Conservation (phyloP, 495 filamentous ascomycete genomes). For the Neurospora sp. region DNA sequence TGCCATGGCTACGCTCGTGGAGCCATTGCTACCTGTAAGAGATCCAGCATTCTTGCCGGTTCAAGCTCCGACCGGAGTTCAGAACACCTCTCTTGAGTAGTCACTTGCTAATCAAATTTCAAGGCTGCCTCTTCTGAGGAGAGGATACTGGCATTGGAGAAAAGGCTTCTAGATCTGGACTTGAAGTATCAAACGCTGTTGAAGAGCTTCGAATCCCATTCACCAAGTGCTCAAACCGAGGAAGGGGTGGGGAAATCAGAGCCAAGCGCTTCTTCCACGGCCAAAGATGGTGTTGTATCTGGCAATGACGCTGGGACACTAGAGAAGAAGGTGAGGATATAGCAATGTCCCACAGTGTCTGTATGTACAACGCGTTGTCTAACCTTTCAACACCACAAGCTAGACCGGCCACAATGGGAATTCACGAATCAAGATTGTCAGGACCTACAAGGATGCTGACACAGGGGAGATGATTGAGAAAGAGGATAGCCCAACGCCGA, state of each 20-base stretch:
- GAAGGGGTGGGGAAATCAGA: background rate
- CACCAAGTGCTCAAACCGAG: background rate
- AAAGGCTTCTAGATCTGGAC: background rate
- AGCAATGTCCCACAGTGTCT: background rate
- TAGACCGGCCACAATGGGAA: background rate
- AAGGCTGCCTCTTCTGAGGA: background rate
- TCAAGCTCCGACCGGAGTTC: background rate
- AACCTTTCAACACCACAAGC: background rate
- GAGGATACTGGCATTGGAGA: background rate
- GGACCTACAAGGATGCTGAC: background rate
- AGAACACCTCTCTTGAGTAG: background rate
- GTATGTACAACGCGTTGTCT: background rate
- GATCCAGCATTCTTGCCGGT: background rate
- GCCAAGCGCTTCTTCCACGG: background rate
- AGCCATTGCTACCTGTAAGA: background rate
- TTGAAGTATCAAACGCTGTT: background rate
- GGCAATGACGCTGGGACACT: background rate
- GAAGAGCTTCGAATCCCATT: background rate
- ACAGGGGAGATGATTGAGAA: background rate
- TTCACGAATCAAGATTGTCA: background rate
- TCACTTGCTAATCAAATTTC: background rate
- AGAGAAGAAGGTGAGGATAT: background rate
- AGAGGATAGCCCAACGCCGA: slow-evolving; percentile 10
- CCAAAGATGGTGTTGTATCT: background rate
- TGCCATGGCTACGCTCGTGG: background rate